Conservation (phyloP, 2,329 filamentous ascomycete genomes). For the Trichophaea hybrida region DNA sequence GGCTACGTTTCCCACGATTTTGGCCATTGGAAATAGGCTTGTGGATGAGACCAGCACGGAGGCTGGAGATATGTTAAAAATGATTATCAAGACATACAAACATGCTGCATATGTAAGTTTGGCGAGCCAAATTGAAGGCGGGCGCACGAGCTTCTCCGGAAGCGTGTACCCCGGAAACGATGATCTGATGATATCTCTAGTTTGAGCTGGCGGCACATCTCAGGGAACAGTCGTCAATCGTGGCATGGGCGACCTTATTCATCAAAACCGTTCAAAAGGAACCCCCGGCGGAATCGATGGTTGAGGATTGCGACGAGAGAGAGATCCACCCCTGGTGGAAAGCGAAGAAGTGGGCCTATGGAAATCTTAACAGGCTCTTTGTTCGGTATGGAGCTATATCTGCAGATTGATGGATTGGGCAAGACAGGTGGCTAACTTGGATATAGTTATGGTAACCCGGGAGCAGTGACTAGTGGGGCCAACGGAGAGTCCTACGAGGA, state of each 20-base stretch:
- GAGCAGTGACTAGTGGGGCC: slow-evolving; percentile 50
- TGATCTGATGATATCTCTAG: slow-evolving; percentile 37
- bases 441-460: slow-evolving; percentile 73
- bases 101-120: slow-evolving; percentile 85
- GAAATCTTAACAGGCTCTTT: slow-evolving; percentile 89
- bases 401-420: slow-evolving; percentile 8
- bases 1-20: slow-evolving; percentile 72
- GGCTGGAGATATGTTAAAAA: slow-evolving; percentile 89
- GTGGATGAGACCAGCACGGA: slow-evolving; percentile 85
- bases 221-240: slow-evolving; percentile 66
- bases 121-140: slow-evolving; percentile 4
- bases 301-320: slow-evolving; percentile 66
- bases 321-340: slow-evolving; percentile 99
- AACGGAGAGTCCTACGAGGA: slow-evolving; percentile 63
- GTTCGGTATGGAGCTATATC: slow-evolving; percentile 49
- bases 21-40: slow-evolving; percentile 75
- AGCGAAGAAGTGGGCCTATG: slow-evolving; percentile 98
- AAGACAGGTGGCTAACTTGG: slow-evolving; percentile 25
- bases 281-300: slow-evolving; percentile 63
- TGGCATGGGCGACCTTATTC: slow-evolving; percentile 94
- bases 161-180: neutral
- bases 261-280: slow-evolving; percentile 76
- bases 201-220: slow-evolving; percentile 72
- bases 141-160: neutral
- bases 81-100: slow-evolving; percentile 93